Evolutionary conservation across 306 rosid species (phyloP).

Genomic region (Cicer cuneatum): DNA sequence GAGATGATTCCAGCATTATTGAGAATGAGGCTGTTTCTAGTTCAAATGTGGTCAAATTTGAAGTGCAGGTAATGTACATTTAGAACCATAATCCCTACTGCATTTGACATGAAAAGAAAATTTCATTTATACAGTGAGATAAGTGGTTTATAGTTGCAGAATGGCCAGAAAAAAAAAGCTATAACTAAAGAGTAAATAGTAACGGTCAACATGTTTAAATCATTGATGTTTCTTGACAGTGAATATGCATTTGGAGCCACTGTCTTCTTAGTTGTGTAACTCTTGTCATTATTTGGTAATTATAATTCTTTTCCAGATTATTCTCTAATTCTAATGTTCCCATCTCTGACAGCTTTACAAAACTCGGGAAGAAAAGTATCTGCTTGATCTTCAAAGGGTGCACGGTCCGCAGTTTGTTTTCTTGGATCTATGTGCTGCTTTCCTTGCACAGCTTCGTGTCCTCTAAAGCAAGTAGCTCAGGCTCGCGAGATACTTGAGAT

Average conservation of each 20-base stretch:
- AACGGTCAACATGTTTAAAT: not conserved
- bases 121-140: not conserved
- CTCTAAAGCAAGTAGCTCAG: constrained; percentile 50
- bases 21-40: constrained; percentile 64
- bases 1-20: constrained; percentile 65
- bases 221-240: not conserved
- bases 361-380: constrained; percentile 86
- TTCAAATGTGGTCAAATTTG: constrained; percentile 84
- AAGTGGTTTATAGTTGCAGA: constrained; percentile 10
- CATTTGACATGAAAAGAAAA: constrained; percentile 22
- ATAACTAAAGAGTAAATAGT: not conserved
- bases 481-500: constrained; percentile 37
- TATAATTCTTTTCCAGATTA: not conserved
- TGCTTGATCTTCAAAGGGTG: constrained; percentile 92
- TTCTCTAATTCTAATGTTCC: not conserved
- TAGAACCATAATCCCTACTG: constrained; percentile 2
- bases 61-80: constrained; percentile 75
- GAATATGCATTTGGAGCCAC: not conserved
- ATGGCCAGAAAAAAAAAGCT: not conserved
- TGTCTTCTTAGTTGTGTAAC: not conserved
- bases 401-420: constrained; percentile 92
- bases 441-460: constrained; percentile 86
- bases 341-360: constrained; percentile 74
- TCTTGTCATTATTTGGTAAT: constrained; percentile 17
- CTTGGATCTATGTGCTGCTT: constrained; percentile 95